Conservation (phyloP, 148 eudicot species). For the Bassia scoparia region DNA sequence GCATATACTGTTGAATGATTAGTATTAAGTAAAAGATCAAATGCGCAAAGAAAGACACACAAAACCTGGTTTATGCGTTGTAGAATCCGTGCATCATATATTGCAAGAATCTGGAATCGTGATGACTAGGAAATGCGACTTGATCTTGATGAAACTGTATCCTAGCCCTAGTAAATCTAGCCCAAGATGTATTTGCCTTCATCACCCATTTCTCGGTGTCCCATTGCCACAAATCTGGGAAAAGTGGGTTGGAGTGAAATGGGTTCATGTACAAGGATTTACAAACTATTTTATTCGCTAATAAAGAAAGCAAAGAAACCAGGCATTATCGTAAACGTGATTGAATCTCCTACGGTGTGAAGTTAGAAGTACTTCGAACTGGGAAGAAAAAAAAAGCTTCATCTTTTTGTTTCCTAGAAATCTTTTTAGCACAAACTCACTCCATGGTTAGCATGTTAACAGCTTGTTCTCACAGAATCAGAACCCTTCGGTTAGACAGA, state of each 20-base stretch:
- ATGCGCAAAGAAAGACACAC: not conserved
- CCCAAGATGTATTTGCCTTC: not conserved
- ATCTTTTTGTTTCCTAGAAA: too few relatives aligned
- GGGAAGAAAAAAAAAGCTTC: too few relatives aligned
- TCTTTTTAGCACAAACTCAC: too few relatives aligned
- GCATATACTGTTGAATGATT: not conserved
- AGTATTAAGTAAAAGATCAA: not conserved
- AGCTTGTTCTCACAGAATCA: too few relatives aligned
- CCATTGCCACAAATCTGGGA: conserved; percentile 17
- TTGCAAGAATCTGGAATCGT: conserved; percentile 35
- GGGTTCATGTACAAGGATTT: too few relatives aligned
- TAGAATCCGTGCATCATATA: conserved; percentile 37
- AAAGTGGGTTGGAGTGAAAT: too few relatives aligned
- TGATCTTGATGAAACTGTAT: conserved; percentile 41
- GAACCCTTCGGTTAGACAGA: not conserved
- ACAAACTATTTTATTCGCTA: too few relatives aligned
- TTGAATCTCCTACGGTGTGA: too few relatives aligned
- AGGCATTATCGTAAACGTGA: too few relatives aligned
- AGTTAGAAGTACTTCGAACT: too few relatives aligned
- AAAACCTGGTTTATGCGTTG: conserved; percentile 36
- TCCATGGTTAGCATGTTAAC: too few relatives aligned
- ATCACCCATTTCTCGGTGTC: not conserved
- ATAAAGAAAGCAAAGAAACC: too few relatives aligned
- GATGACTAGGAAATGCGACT: conserved; percentile 24
- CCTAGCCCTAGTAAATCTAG: conserved; percentile 9